phyloP scores from a whole-genome alignment of 2,329 filamentous ascomycete genomes.

The Trichoderma sp. region DNA sequence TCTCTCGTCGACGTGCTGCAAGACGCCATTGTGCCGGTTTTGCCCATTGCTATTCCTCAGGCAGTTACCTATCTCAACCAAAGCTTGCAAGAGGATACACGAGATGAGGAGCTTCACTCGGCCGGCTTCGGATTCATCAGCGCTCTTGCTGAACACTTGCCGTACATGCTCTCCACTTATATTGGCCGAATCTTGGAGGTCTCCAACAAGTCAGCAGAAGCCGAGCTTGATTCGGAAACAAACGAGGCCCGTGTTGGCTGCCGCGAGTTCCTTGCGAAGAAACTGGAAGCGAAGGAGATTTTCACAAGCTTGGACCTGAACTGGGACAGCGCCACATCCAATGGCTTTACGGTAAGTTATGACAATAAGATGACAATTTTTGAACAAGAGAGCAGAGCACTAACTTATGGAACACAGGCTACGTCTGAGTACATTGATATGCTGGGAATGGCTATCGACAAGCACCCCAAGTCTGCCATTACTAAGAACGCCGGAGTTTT shows the following conservation, averaged over 20 bases:
- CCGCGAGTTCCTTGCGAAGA: constrained; percentile 70
- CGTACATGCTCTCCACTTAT: constrained; percentile 83
- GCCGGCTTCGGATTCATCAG: constrained; percentile 78
- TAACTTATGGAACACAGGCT: constrained; percentile 46
- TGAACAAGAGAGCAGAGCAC: background rate
- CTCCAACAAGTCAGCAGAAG: constrained; percentile 68
- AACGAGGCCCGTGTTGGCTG: constrained; percentile 66
- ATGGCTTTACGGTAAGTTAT: constrained; percentile 59
- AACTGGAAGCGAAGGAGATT: constrained; percentile 72
- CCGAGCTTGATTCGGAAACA: constrained; percentile 58
- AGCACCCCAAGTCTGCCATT: constrained; percentile 74
- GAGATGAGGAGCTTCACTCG: constrained; percentile 68
- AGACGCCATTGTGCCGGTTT: constrained; percentile 78
- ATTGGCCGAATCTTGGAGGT: constrained; percentile 69
- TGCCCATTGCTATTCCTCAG: constrained; percentile 72
- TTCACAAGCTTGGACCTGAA: constrained; percentile 71
- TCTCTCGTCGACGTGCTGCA: constrained; percentile 86
- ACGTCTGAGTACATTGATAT: constrained; percentile 67
- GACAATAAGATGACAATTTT: background rate
- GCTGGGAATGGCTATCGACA: constrained; percentile 68
- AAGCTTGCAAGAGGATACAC: constrained; percentile 53
- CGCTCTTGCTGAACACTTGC: constrained; percentile 75
- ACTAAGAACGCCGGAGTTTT: constrained; percentile 69
- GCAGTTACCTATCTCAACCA: constrained; percentile 68
- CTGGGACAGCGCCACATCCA: constrained; percentile 62